phyloP scores from a whole-genome alignment of 345 rosid genomes.

The Barbarea vulgaris region DNA sequence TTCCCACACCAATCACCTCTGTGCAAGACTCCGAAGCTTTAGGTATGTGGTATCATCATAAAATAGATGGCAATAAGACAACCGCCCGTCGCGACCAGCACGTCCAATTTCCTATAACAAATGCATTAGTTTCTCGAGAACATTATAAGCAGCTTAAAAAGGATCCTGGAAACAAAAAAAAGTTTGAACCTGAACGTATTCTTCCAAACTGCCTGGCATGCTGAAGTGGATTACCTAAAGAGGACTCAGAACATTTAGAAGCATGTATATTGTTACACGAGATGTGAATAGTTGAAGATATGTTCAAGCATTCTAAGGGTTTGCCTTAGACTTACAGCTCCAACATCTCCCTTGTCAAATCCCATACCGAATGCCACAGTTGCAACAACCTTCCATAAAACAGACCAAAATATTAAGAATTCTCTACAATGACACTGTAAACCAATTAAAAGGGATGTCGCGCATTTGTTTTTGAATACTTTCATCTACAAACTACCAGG shows the following conservation, averaged over 20 bases:
- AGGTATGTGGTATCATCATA: slow-evolving; percentile 70
- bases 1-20: slow-evolving; percentile 60
- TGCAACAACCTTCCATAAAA: slow-evolving; percentile 81
- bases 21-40: slow-evolving; percentile 88
- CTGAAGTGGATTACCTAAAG: slow-evolving; percentile 91
- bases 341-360: slow-evolving; percentile 90
- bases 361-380: slow-evolving; percentile 99
- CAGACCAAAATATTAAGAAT: slow-evolving; percentile 16
- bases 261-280: slow-evolving; percentile 5
- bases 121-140: slow-evolving; percentile 28
- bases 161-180: slow-evolving; percentile 15
- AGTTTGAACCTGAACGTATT: slow-evolving; percentile 85
- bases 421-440: too few relatives aligned
- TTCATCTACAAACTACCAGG: too few relatives aligned
- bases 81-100: slow-evolving; percentile 92
- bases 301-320: slow-evolving; percentile 22
- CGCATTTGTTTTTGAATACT: too few relatives aligned
- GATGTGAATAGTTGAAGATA: slow-evolving; percentile 24
- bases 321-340: slow-evolving; percentile 77
- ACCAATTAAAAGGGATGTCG: too few relatives aligned
- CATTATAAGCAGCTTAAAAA: slow-evolving; percentile 21
- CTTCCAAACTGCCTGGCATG: slow-evolving; percentile 98
- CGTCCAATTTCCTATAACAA: slow-evolving; percentile 82
- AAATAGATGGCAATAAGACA: slow-evolving; percentile 86
- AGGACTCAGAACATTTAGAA: slow-evolving; percentile 29